phyloP scores from a whole-genome alignment of 1,284 basidiomycete species.

The Cystobasidiaceae sp. region DNA sequence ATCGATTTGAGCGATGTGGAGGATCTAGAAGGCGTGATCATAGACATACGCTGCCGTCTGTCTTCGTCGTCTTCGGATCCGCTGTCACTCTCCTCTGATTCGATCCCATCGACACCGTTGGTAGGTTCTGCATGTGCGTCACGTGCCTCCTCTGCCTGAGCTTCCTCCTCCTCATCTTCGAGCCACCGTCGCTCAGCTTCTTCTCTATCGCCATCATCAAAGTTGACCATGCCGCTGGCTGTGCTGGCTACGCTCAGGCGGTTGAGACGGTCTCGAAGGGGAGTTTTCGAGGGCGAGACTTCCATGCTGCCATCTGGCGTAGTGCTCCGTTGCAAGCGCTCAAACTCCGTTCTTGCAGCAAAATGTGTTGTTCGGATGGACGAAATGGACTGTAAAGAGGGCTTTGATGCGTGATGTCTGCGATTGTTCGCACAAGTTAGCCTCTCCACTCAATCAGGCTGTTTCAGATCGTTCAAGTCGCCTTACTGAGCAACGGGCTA shows the following conservation, averaged over 20 bases:
- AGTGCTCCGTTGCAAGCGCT: conserved; percentile 13
- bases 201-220: conserved; percentile 22
- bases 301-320: conserved; percentile 22
- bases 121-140: neutral
- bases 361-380: conserved; percentile 29
- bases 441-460: too few species aligned
- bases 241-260: conserved; percentile 20
- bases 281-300: conserved; percentile 25
- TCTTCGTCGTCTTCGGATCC: conserved; percentile 12
- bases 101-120: neutral
- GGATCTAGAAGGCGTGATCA: conserved; percentile 17
- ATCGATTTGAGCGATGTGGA: conserved; percentile 30
- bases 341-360: neutral
- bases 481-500: too few species aligned
- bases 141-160: neutral
- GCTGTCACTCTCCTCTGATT: neutral
- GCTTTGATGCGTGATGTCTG: conserved; percentile 1
- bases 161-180: conserved; percentile 11
- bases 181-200: conserved; percentile 23
- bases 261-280: conserved; percentile 11
- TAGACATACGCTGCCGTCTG: neutral
- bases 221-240: conserved; percentile 28
- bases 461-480: too few species aligned
- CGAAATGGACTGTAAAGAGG: conserved; percentile 26
- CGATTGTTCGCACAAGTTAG: too few species aligned